Evolutionary conservation across 208 protist species (phyloP).

Genomic region (Leishmania tarentolae): DNA sequence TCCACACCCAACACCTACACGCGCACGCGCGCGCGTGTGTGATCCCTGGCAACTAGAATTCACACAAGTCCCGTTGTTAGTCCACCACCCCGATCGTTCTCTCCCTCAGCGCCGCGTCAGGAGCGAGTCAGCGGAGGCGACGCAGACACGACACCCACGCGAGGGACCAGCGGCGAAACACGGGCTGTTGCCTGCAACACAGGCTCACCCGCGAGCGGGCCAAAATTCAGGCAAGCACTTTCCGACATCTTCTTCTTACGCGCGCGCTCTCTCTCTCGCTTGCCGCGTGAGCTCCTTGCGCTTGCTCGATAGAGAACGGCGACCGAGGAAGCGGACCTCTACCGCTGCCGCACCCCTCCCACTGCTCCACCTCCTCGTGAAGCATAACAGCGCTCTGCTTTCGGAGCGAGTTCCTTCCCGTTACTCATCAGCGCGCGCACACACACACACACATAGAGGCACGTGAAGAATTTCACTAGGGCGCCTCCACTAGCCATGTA

Average conservation of each 20-base stretch:
- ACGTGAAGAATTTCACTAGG: not conserved
- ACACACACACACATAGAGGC: constrained; percentile 6
- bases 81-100: not conserved
- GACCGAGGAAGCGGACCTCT: not conserved
- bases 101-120: not conserved
- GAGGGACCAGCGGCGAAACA: not conserved
- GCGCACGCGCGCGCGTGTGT: not conserved
- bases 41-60: not conserved
- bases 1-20: not conserved
- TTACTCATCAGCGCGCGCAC: not conserved
- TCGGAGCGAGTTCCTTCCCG: not conserved
- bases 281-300: not conserved
- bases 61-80: not conserved
- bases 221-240: not conserved
- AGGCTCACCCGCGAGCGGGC: not conserved
- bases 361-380: not conserved
- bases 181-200: not conserved
- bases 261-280: not conserved
- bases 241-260: not conserved
- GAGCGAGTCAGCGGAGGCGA: not conserved
- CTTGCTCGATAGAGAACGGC: not conserved
- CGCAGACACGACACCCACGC: not conserved
- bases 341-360: not conserved
- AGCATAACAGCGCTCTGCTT: not conserved
- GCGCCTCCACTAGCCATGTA: not conserved